Conservation (phyloP, 148 eudicot genomes). For the Chenopodium suecicum region DNA sequence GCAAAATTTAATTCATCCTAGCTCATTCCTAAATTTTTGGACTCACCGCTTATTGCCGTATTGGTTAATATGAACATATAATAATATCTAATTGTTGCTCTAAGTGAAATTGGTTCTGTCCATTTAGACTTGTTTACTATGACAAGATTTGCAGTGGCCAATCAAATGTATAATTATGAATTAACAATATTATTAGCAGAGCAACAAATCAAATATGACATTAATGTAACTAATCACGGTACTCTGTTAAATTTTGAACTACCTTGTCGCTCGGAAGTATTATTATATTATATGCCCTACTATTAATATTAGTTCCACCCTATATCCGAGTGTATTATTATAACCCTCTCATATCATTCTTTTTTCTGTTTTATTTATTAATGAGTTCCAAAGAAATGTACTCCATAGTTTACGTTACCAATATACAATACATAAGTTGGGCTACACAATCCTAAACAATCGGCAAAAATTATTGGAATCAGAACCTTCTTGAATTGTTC, state of each 20-base stretch:
- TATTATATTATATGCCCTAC: no score
- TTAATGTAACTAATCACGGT: no score
- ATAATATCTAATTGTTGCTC: neutral
- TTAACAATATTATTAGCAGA: neutral
- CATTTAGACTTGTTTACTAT: neutral
- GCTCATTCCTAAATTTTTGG: neutral
- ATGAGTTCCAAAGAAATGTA: neutral
- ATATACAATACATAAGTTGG: neutral
- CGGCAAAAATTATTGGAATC: neutral
- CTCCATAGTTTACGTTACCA: no score
- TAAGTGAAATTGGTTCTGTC: neutral
- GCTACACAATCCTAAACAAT: conserved; percentile 9
- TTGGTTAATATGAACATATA: neutral
- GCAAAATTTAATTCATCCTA: neutral
- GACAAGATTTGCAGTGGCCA: conserved; percentile 1
- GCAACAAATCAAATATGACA: neutral
- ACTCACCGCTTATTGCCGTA: neutral
- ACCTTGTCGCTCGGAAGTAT: no score
- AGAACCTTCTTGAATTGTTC: no score
- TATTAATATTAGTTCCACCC: neutral
- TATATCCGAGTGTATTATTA: no score
- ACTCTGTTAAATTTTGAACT: neutral
- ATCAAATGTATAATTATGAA: neutral
- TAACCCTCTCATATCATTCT: no score
- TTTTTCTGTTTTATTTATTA: no score